Percentiles rank a stretch among this genome's conserved stretches.
Evolutionary conservation across 2,329 filamentous ascomycete genomes (phyloP).

Genomic region (Mycosphaerelloides madeirae): DNA sequence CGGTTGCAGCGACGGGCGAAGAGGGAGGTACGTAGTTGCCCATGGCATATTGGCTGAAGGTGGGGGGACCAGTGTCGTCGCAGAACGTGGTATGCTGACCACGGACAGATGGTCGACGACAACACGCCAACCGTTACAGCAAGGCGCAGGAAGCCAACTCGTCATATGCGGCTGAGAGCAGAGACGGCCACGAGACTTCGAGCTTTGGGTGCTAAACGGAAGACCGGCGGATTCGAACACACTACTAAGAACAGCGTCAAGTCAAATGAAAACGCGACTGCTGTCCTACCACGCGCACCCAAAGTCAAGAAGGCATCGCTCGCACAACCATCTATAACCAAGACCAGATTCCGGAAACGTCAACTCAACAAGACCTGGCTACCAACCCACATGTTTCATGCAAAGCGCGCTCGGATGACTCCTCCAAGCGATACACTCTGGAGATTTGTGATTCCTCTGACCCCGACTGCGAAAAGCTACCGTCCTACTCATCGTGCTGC

Average conservation of each 20-base stretch:
- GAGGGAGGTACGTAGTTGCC: conserved; percentile 43
- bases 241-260: background rate
- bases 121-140: conserved; percentile 78
- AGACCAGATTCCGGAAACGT: conserved; percentile 73
- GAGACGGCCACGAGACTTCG: conserved; percentile 71
- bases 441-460: conserved; percentile 81
- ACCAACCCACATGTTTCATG: conserved; percentile 89
- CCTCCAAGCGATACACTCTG: conserved; percentile 73
- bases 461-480: conserved; percentile 85
- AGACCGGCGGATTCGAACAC: background rate
- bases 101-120: conserved; percentile 71
- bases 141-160: conserved; percentile 55
- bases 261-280: conserved; percentile 21
- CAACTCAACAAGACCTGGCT: conserved; percentile 89
- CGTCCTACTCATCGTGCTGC: conserved; percentile 78
- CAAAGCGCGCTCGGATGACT: conserved; percentile 88
- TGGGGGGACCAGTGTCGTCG: conserved; percentile 9
- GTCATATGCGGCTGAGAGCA: conserved; percentile 56
- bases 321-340: conserved; percentile 58
- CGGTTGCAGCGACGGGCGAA: conserved; percentile 65
- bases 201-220: conserved; percentile 51
- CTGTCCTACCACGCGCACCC: conserved; percentile 40
- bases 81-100: conserved; percentile 14
- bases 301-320: conserved; percentile 65
- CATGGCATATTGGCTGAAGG: conserved; percentile 10